Base-by-base conservation (phyloP, 2,329 filamentous ascomycete genomes). In the Cytospora schulzeri region DNA sequence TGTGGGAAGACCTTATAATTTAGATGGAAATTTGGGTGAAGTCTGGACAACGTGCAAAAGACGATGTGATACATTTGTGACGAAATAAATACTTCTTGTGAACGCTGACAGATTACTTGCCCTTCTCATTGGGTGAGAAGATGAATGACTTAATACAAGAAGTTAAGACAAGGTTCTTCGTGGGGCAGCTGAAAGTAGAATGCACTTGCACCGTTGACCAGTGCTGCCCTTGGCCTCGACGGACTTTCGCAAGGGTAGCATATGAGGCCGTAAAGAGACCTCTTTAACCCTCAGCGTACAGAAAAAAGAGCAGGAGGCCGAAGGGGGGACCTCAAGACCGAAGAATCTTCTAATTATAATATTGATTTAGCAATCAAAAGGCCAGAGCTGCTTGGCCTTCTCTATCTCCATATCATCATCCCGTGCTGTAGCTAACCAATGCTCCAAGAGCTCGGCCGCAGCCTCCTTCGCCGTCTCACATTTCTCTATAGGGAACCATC, bases 381-480 rank as follows among this genome's bases (percentile, higher is more conserved):
- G 41, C 41, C 57, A 59, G 28, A 59, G 41, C 28, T 59, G 56
- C 57, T 59, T 51, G 24, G 41, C 56, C 19, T 50, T 33, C 11
- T 58, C 41, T 28, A n/a, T 14, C 4, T 22, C 41, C 15, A 58
- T 50, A 1, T 26, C 41, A 50, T 58, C 57, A 19, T 50, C 57
- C 50, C 11, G 50, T 19, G 57, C 57, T 7, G n/a, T 9, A 5
- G 41, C 28, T 31, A 59, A 31, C 57, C 41, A 59, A 5, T 19
- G 29, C 19, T 51, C n/a, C 9, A 35, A 26, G 14, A 59, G 57
- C 17, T 7, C 57, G 7, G 31, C 57, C n/a, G 28, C 22, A 19
- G n/a, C 56, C 41, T 50, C 56, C 41, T 50, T 58, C 26, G 48
- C 41, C 6, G 17, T 29, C 28, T 50, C 56, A 38, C 26, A 50